These are phyloP conservation scores for Aspergillus saccharolyticus DNA, from an alignment of 495 filamentous ascomycete species.

Conservation along the genomic window DNA sequence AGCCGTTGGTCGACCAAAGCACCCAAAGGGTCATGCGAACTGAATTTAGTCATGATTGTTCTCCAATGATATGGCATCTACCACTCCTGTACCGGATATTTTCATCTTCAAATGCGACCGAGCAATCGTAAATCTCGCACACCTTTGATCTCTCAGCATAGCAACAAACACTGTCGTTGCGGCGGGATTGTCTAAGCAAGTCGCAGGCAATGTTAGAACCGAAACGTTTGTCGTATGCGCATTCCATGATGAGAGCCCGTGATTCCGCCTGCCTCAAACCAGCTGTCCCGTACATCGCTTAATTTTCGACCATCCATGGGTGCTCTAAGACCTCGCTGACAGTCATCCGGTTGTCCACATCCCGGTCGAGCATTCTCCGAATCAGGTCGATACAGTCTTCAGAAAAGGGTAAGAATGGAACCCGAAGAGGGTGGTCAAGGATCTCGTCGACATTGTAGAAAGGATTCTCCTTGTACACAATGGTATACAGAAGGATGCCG, in stretches of 20 bases:
- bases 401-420: constrained; percentile 82
- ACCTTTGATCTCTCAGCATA: neutral
- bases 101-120: neutral
- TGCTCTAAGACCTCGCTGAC: constrained; percentile 84
- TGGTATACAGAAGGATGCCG: constrained; percentile 96
- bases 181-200: neutral
- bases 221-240: neutral
- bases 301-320: constrained; percentile 57
- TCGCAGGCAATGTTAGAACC: neutral
- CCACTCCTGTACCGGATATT: neutral
- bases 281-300: neutral
- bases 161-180: neutral
- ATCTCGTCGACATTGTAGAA: constrained; percentile 99
- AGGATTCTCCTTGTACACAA: constrained; percentile 98
- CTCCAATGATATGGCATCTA: neutral
- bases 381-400: constrained; percentile 89
- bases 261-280: neutral
- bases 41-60: neutral
- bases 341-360: constrained; percentile 73
- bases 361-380: constrained; percentile 81
- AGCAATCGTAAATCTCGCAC: neutral
- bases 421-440: constrained; percentile 89
- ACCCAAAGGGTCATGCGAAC: neutral
- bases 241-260: constrained; percentile 3
- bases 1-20: neutral